A percentile compares a stretch with the other conserved stretches of the same genome.
Conservation (phyloP, 306 rosid genomes). For the Ormosia semicastrata region DNA sequence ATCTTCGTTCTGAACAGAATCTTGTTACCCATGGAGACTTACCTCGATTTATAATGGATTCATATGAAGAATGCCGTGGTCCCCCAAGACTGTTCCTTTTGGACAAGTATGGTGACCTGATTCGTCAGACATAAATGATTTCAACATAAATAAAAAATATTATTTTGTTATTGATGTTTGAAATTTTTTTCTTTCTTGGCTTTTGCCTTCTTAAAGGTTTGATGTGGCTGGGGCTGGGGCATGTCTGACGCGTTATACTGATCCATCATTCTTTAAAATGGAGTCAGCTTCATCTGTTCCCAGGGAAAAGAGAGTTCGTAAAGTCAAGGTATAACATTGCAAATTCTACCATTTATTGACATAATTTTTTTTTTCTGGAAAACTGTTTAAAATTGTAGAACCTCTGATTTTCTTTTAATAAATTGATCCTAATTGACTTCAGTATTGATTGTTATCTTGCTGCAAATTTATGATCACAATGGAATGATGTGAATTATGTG, state of each 20-base stretch:
- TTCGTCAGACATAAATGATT: neutral
- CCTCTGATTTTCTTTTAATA: neutral
- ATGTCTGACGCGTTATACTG: constrained; percentile 91
- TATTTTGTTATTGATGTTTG: constrained; percentile 6
- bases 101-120: constrained; percentile 73
- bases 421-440: constrained; percentile 1
- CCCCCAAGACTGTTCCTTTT: constrained; percentile 91
- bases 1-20: constrained; percentile 68
- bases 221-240: constrained; percentile 99
- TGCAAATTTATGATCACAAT: constrained; percentile 5
- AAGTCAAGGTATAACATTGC: constrained; percentile 64
- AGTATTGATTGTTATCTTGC: constrained; percentile 23
- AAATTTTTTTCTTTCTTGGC: neutral
- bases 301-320: constrained; percentile 76
- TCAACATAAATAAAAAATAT: neutral
- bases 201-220: constrained; percentile 64
- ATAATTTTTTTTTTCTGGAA: neutral
- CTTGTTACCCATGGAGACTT: constrained; percentile 72
- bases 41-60: constrained; percentile 95
- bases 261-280: constrained; percentile 82
- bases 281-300: constrained; percentile 60
- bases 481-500: neutral
- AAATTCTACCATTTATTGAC: neutral
- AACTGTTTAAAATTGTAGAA: constrained; percentile 1
- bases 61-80: constrained; percentile 91